Evolutionary conservation across 1,284 basidiomycete species (phyloP).

Genomic region (Leccinum angustisporum): DNA sequence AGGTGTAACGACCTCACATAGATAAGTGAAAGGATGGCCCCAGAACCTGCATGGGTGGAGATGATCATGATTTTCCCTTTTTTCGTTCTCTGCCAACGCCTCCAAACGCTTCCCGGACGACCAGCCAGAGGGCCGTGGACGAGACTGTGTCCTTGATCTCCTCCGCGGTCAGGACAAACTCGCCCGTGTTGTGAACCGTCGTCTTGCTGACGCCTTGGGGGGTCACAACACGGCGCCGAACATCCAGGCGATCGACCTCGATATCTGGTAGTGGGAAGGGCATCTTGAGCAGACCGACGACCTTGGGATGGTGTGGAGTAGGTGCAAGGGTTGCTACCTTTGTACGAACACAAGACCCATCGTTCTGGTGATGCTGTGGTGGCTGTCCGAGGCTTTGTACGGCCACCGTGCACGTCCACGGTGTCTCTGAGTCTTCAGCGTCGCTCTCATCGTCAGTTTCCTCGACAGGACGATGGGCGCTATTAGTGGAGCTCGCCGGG

Average conservation of each 20-base stretch:
- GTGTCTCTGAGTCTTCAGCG: slow-evolving; percentile 93
- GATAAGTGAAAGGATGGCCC: slow-evolving; percentile 15
- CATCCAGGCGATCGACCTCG: slow-evolving; percentile 57
- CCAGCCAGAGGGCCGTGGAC: slow-evolving; percentile 88
- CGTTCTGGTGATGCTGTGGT: slow-evolving; percentile 4
- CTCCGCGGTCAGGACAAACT: slow-evolving; percentile 76
- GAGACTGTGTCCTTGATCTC: slow-evolving; percentile 94
- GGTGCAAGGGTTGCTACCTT: slow-evolving; percentile 84
- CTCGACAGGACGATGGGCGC: slow-evolving; percentile 30
- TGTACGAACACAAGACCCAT: slow-evolving; percentile 36
- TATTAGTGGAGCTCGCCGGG: slow-evolving; percentile 19
- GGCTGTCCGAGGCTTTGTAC: slow-evolving; percentile 39
- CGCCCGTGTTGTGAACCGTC: slow-evolving; percentile 36
- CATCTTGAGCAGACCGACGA: slow-evolving; percentile 87
- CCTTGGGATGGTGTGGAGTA: slow-evolving; percentile 95
- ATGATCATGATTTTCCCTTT: slow-evolving; percentile 58
- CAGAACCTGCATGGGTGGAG: neutral
- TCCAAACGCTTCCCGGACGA: slow-evolving; percentile 89
- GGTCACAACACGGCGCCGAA: slow-evolving; percentile 51
- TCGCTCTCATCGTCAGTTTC: slow-evolving; percentile 75
- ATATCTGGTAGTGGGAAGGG: slow-evolving; percentile 84
- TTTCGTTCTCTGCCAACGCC: slow-evolving; percentile 80
- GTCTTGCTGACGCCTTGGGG: slow-evolving; percentile 45
- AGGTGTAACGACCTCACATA: slow-evolving; percentile 11
- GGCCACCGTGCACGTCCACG: slow-evolving; percentile 85